A percentile compares a stretch with the other conserved stretches of the same genome.
These are phyloP conservation scores for Zopfochytrium polystomum DNA, from an alignment of 371 early-diverging fungal species.

Conservation along the genomic window DNA sequence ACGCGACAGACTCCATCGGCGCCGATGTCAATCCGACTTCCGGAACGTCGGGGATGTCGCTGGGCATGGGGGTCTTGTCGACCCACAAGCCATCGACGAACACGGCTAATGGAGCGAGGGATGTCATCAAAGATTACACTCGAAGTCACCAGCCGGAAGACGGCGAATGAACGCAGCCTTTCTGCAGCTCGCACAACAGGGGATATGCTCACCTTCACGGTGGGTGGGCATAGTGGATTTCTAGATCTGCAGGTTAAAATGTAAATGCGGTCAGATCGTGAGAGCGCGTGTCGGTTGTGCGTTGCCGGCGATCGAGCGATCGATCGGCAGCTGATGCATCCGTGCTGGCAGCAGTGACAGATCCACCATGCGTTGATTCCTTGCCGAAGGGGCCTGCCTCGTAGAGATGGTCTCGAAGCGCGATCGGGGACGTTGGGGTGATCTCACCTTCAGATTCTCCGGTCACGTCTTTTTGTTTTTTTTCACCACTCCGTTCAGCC, in stretches of 20 bases:
- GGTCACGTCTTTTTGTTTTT: no score
- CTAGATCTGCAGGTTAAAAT: slow-evolving; percentile 6
- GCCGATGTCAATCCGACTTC: slow-evolving; percentile 91
- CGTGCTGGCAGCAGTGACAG: no score
- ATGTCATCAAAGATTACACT: background rate
- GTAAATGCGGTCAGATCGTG: no score
- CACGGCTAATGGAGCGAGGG: slow-evolving; percentile 17
- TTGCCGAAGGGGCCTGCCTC: no score
- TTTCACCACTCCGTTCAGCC: no score
- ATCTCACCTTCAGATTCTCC: no score
- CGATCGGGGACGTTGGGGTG: no score
- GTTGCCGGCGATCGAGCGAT: no score
- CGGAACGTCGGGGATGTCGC: slow-evolving; percentile 57
- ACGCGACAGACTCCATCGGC: slow-evolving; percentile 89
- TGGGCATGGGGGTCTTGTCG: slow-evolving; percentile 42
- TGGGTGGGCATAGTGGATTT: slow-evolving; percentile 41
- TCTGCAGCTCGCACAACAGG: background rate
- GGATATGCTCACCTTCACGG: slow-evolving; percentile 35
- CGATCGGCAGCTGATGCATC: no score
- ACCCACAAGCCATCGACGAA: slow-evolving; percentile 54
- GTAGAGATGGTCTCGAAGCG: no score
- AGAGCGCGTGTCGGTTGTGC: no score
- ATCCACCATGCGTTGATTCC: no score
- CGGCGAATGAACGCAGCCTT: background rate
- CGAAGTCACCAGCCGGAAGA: background rate